Percentiles rank a stretch among this genome's conserved stretches.
Evolutionary conservation across 805 yeast genomes (phyloP).

Genomic region (Scheffersomyces ergatensis): DNA sequence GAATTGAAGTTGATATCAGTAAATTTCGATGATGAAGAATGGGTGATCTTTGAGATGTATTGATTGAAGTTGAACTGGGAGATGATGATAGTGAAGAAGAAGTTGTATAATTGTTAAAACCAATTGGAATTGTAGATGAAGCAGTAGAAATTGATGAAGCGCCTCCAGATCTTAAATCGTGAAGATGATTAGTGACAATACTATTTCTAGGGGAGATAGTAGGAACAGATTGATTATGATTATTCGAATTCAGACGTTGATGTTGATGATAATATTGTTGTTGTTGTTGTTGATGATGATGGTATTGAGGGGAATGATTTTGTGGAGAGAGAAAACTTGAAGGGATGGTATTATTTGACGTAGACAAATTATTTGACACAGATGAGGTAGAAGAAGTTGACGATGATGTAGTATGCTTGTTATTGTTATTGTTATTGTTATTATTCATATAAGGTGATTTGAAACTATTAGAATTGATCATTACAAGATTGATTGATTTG

Average conservation of each 20-base stretch:
- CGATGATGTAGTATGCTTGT: too few relatives aligned
- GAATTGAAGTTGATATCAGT: neutral
- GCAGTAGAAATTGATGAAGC: neutral
- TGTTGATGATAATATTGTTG: neutral
- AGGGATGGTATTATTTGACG: neutral
- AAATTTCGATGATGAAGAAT: neutral
- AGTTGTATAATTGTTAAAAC: neutral
- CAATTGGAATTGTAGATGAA: neutral
- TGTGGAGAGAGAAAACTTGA: neutral
- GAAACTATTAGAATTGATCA: too few relatives aligned
- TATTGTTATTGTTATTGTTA: too few relatives aligned
- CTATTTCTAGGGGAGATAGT: slow-evolving; percentile 8
- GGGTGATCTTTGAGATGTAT: neutral
- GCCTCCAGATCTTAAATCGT: neutral
- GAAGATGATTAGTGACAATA: slow-evolving; percentile 1
- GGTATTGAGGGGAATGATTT: neutral
- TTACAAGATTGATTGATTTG: too few relatives aligned
- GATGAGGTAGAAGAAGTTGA: neutral
- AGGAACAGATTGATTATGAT: neutral
- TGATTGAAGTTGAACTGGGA: neutral
- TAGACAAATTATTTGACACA: neutral
- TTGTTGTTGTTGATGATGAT: slow-evolving; percentile 1
- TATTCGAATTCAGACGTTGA: neutral
- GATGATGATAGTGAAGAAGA: neutral
- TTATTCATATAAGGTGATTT: too few relatives aligned